Percentiles rank a stretch among this genome's conserved stretches.
These are phyloP conservation scores for Cerioporus squamosus DNA, from an alignment of 1,284 basidiomycete genomes.

Conservation along the genomic window DNA sequence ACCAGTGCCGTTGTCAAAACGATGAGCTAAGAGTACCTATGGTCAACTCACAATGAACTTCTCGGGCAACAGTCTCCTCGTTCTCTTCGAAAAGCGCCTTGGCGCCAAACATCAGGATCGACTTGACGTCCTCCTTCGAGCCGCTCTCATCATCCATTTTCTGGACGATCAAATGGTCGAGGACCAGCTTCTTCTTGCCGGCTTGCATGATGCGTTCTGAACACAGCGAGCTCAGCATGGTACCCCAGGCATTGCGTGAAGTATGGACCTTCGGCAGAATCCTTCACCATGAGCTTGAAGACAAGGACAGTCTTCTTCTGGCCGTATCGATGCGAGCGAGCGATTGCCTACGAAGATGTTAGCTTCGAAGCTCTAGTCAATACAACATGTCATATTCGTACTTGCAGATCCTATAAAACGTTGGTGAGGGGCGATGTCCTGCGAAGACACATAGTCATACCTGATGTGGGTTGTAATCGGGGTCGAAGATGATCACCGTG, in stretches of 20 bases:
- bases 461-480: constrained; percentile 95
- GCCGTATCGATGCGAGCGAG: constrained; percentile 85
- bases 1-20: neutral
- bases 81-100: constrained; percentile 76
- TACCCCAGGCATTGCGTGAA: neutral
- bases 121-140: constrained; percentile 73
- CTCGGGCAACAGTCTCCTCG: constrained; percentile 49
- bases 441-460: constrained; percentile 39
- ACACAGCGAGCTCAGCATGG: constrained; percentile 5
- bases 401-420: constrained; percentile 66
- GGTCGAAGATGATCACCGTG: constrained; percentile 91
- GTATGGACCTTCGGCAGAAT: constrained; percentile 79
- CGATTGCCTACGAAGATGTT: constrained; percentile 70
- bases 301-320: constrained; percentile 85
- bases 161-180: constrained; percentile 93
- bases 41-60: constrained; percentile 69
- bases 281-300: constrained; percentile 91
- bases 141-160: constrained; percentile 87
- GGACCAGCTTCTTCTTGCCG: constrained; percentile 88
- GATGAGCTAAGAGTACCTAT: neutral
- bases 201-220: constrained; percentile 86
- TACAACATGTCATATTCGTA: constrained; percentile 26
- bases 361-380: constrained; percentile 14
- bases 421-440: neutral
- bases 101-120: constrained; percentile 84